A percentile compares a stretch with the other conserved stretches of the same genome.
Evolutionary conservation across 2,329 filamentous ascomycete species (phyloP).

Genomic region (Zopfia rhizophila): DNA sequence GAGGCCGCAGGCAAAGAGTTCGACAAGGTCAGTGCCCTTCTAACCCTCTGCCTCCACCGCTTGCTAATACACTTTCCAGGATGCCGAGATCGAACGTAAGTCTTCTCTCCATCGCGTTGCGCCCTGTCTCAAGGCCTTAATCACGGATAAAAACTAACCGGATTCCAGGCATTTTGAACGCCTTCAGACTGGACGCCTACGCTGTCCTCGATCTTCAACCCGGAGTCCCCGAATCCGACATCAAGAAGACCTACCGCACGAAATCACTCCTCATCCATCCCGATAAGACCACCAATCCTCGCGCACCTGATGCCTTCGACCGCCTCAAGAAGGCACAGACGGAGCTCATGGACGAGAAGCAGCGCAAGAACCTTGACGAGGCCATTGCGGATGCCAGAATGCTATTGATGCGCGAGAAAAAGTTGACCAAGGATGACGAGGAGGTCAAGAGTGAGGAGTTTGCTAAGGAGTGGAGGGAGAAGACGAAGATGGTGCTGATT

Average conservation of each 20-base stretch:
- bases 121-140: neutral
- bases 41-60: conserved; percentile 8
- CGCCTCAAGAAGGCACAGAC: conserved; percentile 94
- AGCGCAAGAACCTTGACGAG: conserved; percentile 87
- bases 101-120: too few relatives aligned
- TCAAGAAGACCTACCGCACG: conserved; percentile 92
- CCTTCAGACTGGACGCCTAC: conserved; percentile 87
- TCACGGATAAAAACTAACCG: conserved; percentile 2
- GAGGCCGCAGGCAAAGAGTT: conserved; percentile 90
- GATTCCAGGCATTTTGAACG: conserved; percentile 75
- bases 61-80: conserved; percentile 62
- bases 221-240: conserved; percentile 93
- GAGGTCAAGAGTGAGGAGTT: conserved; percentile 89
- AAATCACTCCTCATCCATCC: conserved; percentile 99
- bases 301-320: conserved; percentile 94
- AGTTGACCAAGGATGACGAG: conserved; percentile 88
- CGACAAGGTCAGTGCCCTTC: conserved; percentile 71
- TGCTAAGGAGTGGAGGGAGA: conserved; percentile 85
- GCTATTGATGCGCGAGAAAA: conserved; percentile 92
- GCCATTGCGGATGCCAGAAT: conserved; percentile 95
- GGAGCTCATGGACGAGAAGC: conserved; percentile 92
- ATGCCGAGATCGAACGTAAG: conserved; percentile 88
- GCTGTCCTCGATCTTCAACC: conserved; percentile 95
- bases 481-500: conserved; percentile 87
- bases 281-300: conserved; percentile 93